Percentiles rank a stretch among this genome's conserved stretches.
phyloP scores from a whole-genome alignment of 495 filamentous ascomycete genomes.

The Aspergillus coremiiformis region DNA sequence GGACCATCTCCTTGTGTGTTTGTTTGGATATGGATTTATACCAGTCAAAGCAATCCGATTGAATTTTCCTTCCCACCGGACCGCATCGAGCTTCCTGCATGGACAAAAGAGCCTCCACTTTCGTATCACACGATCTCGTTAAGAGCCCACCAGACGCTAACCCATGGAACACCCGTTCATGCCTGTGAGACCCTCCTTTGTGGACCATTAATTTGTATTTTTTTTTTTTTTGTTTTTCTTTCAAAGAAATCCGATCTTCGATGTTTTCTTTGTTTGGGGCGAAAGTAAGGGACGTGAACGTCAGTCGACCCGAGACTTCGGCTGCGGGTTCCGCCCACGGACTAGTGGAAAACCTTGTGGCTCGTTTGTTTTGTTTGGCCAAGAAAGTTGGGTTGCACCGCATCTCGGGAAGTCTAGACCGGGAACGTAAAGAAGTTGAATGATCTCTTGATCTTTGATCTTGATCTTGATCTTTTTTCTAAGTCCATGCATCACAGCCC shows the following conservation, averaged over 20 bases:
- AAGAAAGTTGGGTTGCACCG: too few relatives aligned
- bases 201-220: too few relatives aligned
- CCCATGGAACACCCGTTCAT: not conserved
- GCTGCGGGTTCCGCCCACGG: not conserved
- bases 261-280: not conserved
- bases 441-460: too few relatives aligned
- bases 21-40: constrained; percentile 15
- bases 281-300: not conserved
- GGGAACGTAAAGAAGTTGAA: too few relatives aligned
- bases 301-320: not conserved
- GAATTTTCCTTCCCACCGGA: not conserved
- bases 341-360: not conserved
- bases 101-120: too few relatives aligned
- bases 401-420: too few relatives aligned
- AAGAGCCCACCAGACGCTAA: not conserved
- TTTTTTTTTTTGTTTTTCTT: too few relatives aligned
- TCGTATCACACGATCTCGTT: too few relatives aligned
- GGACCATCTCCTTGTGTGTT: not conserved
- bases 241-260: too few relatives aligned
- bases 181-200: not conserved
- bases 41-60: not conserved
- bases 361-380: too few relatives aligned
- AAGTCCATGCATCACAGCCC: too few relatives aligned
- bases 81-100: not conserved
- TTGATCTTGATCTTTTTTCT: too few relatives aligned